These are phyloP conservation scores for Pythium monospermum DNA, from an alignment of 352 stramenopile genomes.

Conservation along the genomic window DNA sequence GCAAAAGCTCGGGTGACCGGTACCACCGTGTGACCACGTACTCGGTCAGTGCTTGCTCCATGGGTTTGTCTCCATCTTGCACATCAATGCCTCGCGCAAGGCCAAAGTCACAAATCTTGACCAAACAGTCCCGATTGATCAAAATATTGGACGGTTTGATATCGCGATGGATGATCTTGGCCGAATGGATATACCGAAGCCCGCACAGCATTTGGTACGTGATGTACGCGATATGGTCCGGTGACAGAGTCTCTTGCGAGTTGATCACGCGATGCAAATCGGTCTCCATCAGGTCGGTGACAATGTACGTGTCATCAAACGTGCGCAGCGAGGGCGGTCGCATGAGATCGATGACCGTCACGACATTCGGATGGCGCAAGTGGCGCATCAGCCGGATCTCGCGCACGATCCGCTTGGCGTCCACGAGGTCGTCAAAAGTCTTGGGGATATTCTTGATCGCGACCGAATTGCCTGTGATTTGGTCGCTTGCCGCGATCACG, in stretches of 20 bases:
- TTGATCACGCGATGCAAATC: conserved; percentile 81
- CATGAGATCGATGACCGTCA: conserved; percentile 73
- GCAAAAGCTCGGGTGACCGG: conserved; percentile 88
- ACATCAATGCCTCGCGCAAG: conserved; percentile 71
- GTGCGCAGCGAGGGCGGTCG: conserved; percentile 55
- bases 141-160: conserved; percentile 97
- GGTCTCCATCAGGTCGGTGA: conserved; percentile 81
- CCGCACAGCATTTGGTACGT: conserved; percentile 81
- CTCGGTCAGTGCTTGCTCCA: conserved; percentile 73
- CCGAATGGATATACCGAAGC: conserved; percentile 83
- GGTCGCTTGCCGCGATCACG: conserved; percentile 75
- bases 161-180: conserved; percentile 86
- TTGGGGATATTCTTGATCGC: conserved; percentile 85
- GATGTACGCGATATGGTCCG: conserved; percentile 78
- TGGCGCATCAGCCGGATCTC: conserved; percentile 84
- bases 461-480: conserved; percentile 76
- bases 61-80: conserved; percentile 27
- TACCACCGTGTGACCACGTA: conserved; percentile 95
- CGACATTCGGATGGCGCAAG: conserved; percentile 61
- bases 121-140: conserved; percentile 88
- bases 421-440: conserved; percentile 79
- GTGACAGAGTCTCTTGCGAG: conserved; percentile 57
- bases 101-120: conserved; percentile 90
- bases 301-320: conserved; percentile 86
- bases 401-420: conserved; percentile 81